phyloP scores from a whole-genome alignment of 23 red algal genomes.

The Chondrus crispus region DNA sequence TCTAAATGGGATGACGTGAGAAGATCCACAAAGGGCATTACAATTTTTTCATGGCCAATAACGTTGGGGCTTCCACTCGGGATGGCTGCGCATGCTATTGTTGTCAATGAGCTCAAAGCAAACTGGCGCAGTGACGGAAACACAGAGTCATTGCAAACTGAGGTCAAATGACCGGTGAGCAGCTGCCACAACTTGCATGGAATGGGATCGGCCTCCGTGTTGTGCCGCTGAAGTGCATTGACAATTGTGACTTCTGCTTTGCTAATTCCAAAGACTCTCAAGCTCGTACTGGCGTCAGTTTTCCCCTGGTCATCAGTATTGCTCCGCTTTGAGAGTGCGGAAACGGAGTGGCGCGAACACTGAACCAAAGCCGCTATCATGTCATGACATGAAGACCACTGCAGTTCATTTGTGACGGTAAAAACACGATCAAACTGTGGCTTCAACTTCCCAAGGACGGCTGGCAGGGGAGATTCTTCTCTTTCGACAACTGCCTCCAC shows the following conservation, averaged over 20 bases:
- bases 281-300: background rate
- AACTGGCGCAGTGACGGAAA: background rate
- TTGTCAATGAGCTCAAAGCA: conserved; percentile 25
- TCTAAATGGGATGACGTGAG: conserved; percentile 27
- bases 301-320: background rate
- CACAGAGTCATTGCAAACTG: conserved; percentile 7
- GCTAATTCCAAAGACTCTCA: conserved; percentile 33
- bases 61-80: background rate
- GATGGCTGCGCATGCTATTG: conserved; percentile 44
- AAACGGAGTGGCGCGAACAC: conserved; percentile 27
- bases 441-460: background rate
- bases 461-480: background rate
- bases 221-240: background rate
- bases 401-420: background rate
- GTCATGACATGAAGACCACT: conserved; percentile 32
- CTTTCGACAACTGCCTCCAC: background rate
- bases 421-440: background rate
- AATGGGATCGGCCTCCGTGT: background rate
- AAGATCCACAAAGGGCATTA: conserved; percentile 37
- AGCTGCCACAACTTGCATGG: conserved; percentile 39
- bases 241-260: conserved; percentile 26
- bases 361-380: conserved; percentile 38
- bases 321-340: background rate
- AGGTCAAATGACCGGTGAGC: conserved; percentile 38
- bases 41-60: conserved; percentile 35